Evolutionary conservation across 495 filamentous ascomycete genomes (phyloP), one percentile per base, ranked within the genome.

Genomic region (Physcia stellaris): DNA sequence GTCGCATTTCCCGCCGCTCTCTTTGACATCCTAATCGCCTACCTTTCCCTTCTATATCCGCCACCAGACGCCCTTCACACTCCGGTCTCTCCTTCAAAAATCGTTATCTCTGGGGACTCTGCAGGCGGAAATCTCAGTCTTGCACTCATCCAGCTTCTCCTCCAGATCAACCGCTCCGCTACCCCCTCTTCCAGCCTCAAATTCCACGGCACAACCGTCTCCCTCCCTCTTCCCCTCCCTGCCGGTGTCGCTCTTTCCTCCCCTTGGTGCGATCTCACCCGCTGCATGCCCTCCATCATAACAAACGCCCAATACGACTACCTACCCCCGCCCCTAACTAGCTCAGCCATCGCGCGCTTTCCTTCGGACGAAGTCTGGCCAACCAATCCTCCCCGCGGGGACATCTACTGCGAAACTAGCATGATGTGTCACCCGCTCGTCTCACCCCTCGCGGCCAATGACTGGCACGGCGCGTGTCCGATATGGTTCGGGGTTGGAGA

Each of bases 41-140:
- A 96, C 48, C 69, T 96, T 6, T 75, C 71, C 2, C 74, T 96
- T 20, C 68, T 94, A 6, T 80, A 86, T 45, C 87, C 87, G 12
- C 83, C 83, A 0, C 58, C 71, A 0, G 80, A 70, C 26, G 74
- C 85, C 2, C 64, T 78, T 40, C 87, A 94, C 56, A 59, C 67
- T 16, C 61, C 86, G 11, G 63, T 94, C 4, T 60, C 65, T 3
- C 63, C 88, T 2, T 63, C 66, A 35, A 66, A 87, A 37, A 83
- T 96, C 31, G 66, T 88, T 23, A 59, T 94, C 33, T 70, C 76
- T 7, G 88, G 88, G n/a, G 88, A 96, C 54, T 84, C 77, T 22
- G 87, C 88, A 0, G 88, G 88, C 18, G 88, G 83, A 6, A 83
- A 85, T 42, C 69, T 96, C 3, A 56, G 60, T 9, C 62, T 88